Base-by-base conservation (phyloP, 176 grass and related monocot species). In the Metroxylon sagu region DNA sequence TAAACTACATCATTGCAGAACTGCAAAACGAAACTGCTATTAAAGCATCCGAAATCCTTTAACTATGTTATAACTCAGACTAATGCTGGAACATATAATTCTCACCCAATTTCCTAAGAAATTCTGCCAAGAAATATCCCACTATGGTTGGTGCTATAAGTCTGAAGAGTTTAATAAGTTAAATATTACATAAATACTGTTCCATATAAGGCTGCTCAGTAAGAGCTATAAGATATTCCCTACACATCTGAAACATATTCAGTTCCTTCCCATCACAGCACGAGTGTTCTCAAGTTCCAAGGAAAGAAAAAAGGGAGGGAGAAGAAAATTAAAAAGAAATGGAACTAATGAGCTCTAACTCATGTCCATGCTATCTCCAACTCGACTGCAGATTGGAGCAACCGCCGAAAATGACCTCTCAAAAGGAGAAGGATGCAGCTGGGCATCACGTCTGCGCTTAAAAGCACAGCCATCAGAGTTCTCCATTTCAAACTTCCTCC, bases 291-390 rank as follows among this genome's bases (percentile, higher is more conserved):
- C 80, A 70, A 78, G 72, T 23, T 23, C 21, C 21, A 23, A 23
- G 21, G 21, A 23, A 23, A 23, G 21, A 23, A 23, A 23, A 23
- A 23, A 23, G 21, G 55, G 21, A 23, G 68, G 18, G 50, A 19
- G 74, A 39, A 39, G 31, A 39, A 77, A 72, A 68, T 25, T 25
- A 63, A 66, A 73, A 54, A 19, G 61, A 63, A 82, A 82, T 64
- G 73, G 67, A 78, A 81, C 73, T 91, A 80, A 50, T 77, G 65
- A 91, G 62, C 82, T 79, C 77, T 86, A 97, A 76, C 87, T 92
- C 93, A 98, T 89, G 77, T 98, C 93, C 93, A 98, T 98, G 76
- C 93, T 79, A 70, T 98, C 93, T 75, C 93, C 93, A 70, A 84
- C 64, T 76, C 85, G 93, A 75, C 73, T 92, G 18, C 77, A 77